phyloP scores from a whole-genome alignment of 2,329 filamentous ascomycete species.

The Biscogniauxia marginata region DNA sequence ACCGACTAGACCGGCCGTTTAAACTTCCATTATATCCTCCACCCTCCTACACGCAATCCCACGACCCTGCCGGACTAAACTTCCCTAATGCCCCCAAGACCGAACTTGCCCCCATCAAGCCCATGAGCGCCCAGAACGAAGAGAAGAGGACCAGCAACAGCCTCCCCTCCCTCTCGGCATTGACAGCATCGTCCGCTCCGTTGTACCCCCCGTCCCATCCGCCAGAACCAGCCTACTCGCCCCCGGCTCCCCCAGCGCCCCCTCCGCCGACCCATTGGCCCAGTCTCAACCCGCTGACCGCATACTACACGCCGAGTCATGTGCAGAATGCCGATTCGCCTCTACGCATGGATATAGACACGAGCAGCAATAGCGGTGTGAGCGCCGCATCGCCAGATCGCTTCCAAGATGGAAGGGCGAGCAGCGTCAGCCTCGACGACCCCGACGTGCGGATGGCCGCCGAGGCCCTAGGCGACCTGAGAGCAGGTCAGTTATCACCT shows the following conservation, averaged over 20 bases:
- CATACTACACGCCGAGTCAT: slow-evolving; percentile 47
- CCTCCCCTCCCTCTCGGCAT: slow-evolving; percentile 43
- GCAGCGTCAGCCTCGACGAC: slow-evolving; percentile 61
- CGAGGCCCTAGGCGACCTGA: slow-evolving; percentile 71
- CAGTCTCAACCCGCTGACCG: slow-evolving; percentile 48
- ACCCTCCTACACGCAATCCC: slow-evolving; percentile 37
- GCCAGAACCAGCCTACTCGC: slow-evolving; percentile 28
- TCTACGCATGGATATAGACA: slow-evolving; percentile 49
- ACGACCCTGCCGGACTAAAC: slow-evolving; percentile 32
- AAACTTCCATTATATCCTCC: slow-evolving; percentile 37
- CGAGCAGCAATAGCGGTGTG: slow-evolving; percentile 39
- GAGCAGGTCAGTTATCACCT: slow-evolving; percentile 57
- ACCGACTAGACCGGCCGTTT: slow-evolving; percentile 30
- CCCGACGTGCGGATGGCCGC: slow-evolving; percentile 69
- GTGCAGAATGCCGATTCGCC: slow-evolving; percentile 44
- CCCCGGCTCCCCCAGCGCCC: slow-evolving; percentile 23
- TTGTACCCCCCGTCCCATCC: slow-evolving; percentile 25
- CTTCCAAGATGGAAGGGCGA: slow-evolving; percentile 43
- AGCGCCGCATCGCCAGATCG: slow-evolving; percentile 47
- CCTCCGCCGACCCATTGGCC: slow-evolving; percentile 43
- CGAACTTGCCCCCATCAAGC: slow-evolving; percentile 45
- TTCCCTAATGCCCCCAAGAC: slow-evolving; percentile 37
- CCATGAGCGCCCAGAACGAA: slow-evolving; percentile 26
- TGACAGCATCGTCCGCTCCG: slow-evolving; percentile 35
- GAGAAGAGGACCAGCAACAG: slow-evolving; percentile 26